phyloP scores from a whole-genome alignment of 306 rosid genomes.

The Hippophae gyantsensis region DNA sequence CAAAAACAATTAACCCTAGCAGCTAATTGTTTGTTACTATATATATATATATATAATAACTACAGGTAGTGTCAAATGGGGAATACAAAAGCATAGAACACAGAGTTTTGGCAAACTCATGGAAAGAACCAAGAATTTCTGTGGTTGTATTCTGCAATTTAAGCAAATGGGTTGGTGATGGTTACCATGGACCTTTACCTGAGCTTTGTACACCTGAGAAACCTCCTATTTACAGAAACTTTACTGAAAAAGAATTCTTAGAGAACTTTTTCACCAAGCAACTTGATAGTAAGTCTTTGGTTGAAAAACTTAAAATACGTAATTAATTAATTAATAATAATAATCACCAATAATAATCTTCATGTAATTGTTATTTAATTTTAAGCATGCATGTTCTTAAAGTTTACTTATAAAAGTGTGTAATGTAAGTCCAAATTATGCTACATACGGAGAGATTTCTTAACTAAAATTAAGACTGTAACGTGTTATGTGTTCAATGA shows the following conservation, averaged over 20 bases:
- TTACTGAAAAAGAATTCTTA: background rate
- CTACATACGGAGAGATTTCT: too few species aligned
- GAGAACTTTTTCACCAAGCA: conserved; percentile 20
- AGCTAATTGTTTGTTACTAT: background rate
- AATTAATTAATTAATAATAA: too few species aligned
- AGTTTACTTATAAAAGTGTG: too few species aligned
- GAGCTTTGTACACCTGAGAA: conserved; percentile 7
- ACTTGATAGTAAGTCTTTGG: conserved; percentile 21
- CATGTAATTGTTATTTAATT: too few species aligned
- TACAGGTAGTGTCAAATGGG: conserved; percentile 22
- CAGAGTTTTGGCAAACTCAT: conserved; percentile 4
- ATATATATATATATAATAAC: background rate
- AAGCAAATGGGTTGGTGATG: conserved; percentile 15
- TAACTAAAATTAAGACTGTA: too few species aligned
- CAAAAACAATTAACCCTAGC: too few species aligned
- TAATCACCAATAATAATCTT: too few species aligned
- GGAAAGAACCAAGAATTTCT: conserved; percentile 21
- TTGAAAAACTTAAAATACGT: conserved; percentile 15
- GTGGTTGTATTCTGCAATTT: conserved; percentile 15
- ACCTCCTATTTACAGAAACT: conserved; percentile 17
- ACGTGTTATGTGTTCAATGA: too few species aligned
- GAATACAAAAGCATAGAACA: conserved; percentile 23
- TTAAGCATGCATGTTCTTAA: too few species aligned
- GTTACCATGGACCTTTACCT: conserved; percentile 21
- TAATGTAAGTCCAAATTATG: too few species aligned